A percentile compares a stretch with the other conserved stretches of the same genome.
Conservation (phyloP, 2,329 filamentous ascomycete genomes). For the Fusarium hainanense region DNA sequence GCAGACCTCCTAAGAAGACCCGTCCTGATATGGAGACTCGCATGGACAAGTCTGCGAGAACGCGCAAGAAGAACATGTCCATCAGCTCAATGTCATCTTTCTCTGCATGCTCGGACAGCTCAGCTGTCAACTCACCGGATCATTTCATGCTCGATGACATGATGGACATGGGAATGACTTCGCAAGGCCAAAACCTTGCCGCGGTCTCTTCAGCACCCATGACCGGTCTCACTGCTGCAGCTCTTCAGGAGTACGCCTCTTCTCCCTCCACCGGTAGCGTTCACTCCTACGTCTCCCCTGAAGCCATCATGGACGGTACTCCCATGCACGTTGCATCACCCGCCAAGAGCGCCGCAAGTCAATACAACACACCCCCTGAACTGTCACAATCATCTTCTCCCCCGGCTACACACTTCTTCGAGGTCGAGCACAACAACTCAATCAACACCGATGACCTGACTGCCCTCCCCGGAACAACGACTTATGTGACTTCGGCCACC, state of each 20-base stretch:
- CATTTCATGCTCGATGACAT: constrained; percentile 62
- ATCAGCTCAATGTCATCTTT: constrained; percentile 64
- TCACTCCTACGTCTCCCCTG: constrained; percentile 61
- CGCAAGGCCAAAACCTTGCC: constrained; percentile 45
- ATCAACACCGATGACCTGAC: constrained; percentile 48
- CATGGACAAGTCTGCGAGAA: constrained; percentile 65
- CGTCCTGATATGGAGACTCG: constrained; percentile 67
- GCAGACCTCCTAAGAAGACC: constrained; percentile 69
- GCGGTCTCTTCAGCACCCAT: constrained; percentile 61
- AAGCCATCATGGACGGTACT: constrained; percentile 55
- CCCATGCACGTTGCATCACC: constrained; percentile 58
- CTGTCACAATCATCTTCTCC: constrained; percentile 71
- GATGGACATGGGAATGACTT: constrained; percentile 55
- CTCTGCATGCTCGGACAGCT: constrained; percentile 68
- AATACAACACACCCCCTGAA: constrained; percentile 68
- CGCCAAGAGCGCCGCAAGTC: constrained; percentile 62
- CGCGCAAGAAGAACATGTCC: constrained; percentile 66
- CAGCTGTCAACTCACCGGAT: constrained; percentile 63
- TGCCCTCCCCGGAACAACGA: constrained; percentile 46
- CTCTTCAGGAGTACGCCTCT: constrained; percentile 48
- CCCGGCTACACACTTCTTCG: constrained; percentile 60
- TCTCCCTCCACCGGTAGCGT: constrained; percentile 56
- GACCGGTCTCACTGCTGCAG: constrained; percentile 49
- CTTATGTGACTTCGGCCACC: constrained; percentile 49
- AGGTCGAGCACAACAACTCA: constrained; percentile 56